phyloP scores from a whole-genome alignment of 495 filamentous ascomycete genomes.

The Chlorociboria aeruginascens region DNA sequence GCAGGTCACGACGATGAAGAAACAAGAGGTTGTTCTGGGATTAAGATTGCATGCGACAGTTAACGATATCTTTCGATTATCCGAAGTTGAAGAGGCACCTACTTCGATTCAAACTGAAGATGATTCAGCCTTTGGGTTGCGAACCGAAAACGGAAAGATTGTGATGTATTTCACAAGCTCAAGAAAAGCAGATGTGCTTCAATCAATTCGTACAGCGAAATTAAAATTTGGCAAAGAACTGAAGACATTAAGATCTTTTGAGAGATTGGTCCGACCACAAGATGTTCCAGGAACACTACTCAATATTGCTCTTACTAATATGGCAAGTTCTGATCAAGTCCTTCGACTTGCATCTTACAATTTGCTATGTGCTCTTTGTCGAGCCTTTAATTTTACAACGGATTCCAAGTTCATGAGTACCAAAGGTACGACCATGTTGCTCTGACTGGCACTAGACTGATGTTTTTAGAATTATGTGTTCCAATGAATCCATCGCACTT shows the following conservation, averaged over 20 bases:
- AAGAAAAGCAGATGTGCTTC: slow-evolving; percentile 45
- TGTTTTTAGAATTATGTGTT: slow-evolving; percentile 35
- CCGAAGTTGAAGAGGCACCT: slow-evolving; percentile 50
- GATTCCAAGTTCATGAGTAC: slow-evolving; percentile 45
- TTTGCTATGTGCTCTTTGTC: slow-evolving; percentile 47
- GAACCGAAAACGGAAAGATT: slow-evolving; percentile 54
- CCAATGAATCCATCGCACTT: slow-evolving; percentile 49
- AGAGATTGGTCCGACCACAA: slow-evolving; percentile 50
- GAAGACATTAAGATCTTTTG: slow-evolving; percentile 40
- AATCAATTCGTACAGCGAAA: slow-evolving; percentile 46
- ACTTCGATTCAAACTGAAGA: slow-evolving; percentile 50
- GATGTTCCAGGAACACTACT: slow-evolving; percentile 55
- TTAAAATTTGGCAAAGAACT: slow-evolving; percentile 48
- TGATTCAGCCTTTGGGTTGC: slow-evolving; percentile 53
- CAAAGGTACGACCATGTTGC: slow-evolving; percentile 28
- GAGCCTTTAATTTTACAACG: slow-evolving; percentile 50
- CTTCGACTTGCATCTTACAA: slow-evolving; percentile 52
- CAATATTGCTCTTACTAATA: slow-evolving; percentile 52
- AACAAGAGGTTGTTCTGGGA: slow-evolving; percentile 49
- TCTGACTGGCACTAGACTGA: background rate
- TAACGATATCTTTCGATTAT: slow-evolving; percentile 54
- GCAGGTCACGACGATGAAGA: slow-evolving; percentile 54
- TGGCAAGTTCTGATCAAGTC: slow-evolving; percentile 42
- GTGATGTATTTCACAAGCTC: slow-evolving; percentile 55
- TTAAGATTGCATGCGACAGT: slow-evolving; percentile 45